Evolutionary conservation across 2,329 filamentous ascomycete species (phyloP).

Genomic region (Beauveria sp.): DNA sequence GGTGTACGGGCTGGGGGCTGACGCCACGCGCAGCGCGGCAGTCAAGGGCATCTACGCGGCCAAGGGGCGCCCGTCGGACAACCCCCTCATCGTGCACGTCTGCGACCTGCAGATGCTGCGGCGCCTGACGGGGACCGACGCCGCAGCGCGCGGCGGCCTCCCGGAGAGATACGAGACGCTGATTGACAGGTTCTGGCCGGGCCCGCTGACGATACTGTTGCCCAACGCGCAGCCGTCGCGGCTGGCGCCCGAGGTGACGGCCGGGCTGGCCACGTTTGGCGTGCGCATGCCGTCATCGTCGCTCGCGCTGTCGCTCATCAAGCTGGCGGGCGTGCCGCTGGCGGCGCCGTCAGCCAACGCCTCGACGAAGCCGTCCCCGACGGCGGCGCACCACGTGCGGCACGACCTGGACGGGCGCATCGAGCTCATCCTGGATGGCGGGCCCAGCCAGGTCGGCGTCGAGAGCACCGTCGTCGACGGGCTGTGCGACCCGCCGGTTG

Average conservation of each 20-base stretch:
- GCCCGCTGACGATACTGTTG: conserved; percentile 83
- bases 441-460: conserved; percentile 77
- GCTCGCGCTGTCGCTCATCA: conserved; percentile 82
- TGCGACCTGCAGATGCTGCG: conserved; percentile 72
- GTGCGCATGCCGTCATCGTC: conserved; percentile 80
- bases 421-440: conserved; percentile 81
- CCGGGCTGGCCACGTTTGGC: conserved; percentile 76
- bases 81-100: conserved; percentile 90
- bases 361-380: conserved; percentile 87
- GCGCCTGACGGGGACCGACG: conserved; percentile 40
- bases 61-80: conserved; percentile 86
- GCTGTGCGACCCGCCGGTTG: conserved; percentile 67
- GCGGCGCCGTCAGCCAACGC: conserved; percentile 93
- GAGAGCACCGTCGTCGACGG: conserved; percentile 97
- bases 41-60: conserved; percentile 88
- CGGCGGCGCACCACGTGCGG: conserved; percentile 78
- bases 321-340: conserved; percentile 67
- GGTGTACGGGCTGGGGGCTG: conserved; percentile 93
- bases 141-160: conserved; percentile 31
- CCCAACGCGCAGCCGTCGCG: conserved; percentile 62
- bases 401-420: conserved; percentile 80
- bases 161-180: conserved; percentile 71
- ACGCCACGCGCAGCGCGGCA: conserved; percentile 76
- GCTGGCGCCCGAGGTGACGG: conserved; percentile 87
- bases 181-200: conserved; percentile 85